Base-by-base conservation (phyloP, 202 grass and related monocot species). In the Zizania palustris region DNA sequence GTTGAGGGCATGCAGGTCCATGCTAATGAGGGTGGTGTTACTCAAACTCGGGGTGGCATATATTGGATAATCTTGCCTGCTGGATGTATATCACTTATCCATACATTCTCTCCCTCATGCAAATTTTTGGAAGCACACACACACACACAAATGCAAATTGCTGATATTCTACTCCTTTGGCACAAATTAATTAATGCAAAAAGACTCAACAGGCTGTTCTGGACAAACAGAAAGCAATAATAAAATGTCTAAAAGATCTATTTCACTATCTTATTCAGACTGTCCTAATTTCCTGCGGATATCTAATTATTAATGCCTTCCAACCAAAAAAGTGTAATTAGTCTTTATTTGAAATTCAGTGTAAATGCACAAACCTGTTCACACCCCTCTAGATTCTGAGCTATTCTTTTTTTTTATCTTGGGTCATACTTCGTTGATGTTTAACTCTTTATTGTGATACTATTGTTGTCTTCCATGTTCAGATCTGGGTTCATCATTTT, bases 401-500 rank as follows among this genome's bases (percentile, higher is more conserved):
- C 12, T 64, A 10, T 68, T 42, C 16, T 61, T 48, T 6, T 43
- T 44, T 59, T 59, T 43, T 44, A 48, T 59, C 28, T 28, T 21
- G 16, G 43, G 6, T 11, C 34, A 60, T 67, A 14, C 13, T 36
- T 7, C n/a, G 39, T 34, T 60, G 16, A 9, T 55, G 51, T 55
- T 54, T 55, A 2, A 55, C 40, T 55, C 41, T 13, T 49, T 69
- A 57, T 63, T 8, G 4, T 83, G 22, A 61, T 76, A 40, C 9
- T 59, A 48, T 34, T 90, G 40, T 65, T 77, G 77, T 91, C 7
- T 56, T 63, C 53, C 37, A 56, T 51, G 39, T 79, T 22, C 83
- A 99, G 96, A 99, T 93, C 85, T 99, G 76, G 96, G 96, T 38
- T 99, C 96, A 61, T 96, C 96, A 74, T 99, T 99, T 82, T 99